Base-by-base conservation (phyloP, 2,329 filamentous ascomycete species). In the Reticulascus tulasneorum region DNA sequence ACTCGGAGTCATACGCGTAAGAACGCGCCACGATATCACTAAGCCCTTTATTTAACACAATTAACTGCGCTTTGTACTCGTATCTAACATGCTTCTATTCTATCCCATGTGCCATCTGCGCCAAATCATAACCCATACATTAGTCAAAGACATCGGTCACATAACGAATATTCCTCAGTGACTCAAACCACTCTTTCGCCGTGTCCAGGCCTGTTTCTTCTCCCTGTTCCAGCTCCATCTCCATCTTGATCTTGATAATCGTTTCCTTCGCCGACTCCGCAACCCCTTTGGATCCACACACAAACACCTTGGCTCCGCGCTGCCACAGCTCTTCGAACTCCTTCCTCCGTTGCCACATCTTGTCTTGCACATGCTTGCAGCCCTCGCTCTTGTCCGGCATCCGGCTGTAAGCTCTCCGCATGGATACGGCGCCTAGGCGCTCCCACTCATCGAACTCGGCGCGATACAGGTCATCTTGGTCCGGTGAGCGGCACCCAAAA, bases 81-180 rank as follows among this genome's bases (percentile, higher is more conserved):
- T n/a, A n/a, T n/a, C n/a, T n/a, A n/a, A n/a, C n/a, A n/a, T n/a
- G n/a, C n/a, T n/a, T n/a, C n/a, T n/a, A n/a, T n/a, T n/a, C n/a
- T n/a, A n/a, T n/a, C n/a, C n/a, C n/a, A n/a, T n/a, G n/a, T n/a
- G n/a, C n/a, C n/a, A n/a, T n/a, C n/a, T n/a, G n/a, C n/a, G n/a
- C n/a, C n/a, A n/a, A n/a, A n/a, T n/a, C n/a, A n/a, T n/a, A n/a
- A n/a, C n/a, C n/a, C n/a, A n/a, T n/a, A n/a, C n/a, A n/a, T n/a
- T 33, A 76, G 46, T 76, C 73, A 62, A 81, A 82, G 12, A 82
- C 76, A 59, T 82, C 77, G 3, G 71, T 75, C n/a, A 74, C 71
- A 47, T 74, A 81, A 13, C 77, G 59, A 53, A 73, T 69, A 40
- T 79, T 78, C 40, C 67, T 55, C 37, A 70, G 46, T 20, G 57